These are phyloP conservation scores for Claviceps africana DNA, from an alignment of 2,329 filamentous ascomycete genomes.

Conservation along the genomic window DNA sequence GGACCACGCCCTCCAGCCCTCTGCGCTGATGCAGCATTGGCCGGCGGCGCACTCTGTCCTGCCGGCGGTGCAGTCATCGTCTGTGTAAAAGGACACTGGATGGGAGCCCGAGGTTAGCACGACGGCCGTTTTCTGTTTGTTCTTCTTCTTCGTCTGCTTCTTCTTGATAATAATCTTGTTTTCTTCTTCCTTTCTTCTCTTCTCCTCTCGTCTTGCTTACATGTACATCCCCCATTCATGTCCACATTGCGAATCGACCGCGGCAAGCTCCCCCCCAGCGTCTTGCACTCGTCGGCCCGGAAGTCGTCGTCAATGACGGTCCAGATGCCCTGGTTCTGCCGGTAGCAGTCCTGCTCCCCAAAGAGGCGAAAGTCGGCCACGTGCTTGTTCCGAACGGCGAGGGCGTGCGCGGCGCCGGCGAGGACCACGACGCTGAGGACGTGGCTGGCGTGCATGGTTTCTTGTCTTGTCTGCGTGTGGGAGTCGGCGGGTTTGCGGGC, in stretches of 20 bases:
- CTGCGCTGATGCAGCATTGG: neutral
- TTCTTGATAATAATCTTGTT: too few species aligned
- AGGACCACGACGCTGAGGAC: constrained; percentile 7
- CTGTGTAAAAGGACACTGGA: constrained; percentile 8
- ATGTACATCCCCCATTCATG: constrained; percentile 9
- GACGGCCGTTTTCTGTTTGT: neutral
- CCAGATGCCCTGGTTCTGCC: constrained; percentile 13
- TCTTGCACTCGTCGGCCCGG: constrained; percentile 8
- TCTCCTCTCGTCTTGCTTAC: constrained; percentile 3
- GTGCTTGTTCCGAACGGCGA: constrained; percentile 10
- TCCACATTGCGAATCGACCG: constrained; percentile 8
- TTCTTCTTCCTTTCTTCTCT: neutral
- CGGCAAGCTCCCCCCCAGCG: constrained; percentile 5
- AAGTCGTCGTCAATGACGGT: constrained; percentile 14
- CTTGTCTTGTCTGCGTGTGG: too few species aligned
- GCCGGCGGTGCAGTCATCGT: constrained; percentile 3
- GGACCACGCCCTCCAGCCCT: constrained; percentile 3
- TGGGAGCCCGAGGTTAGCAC: neutral
- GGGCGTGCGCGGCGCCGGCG: constrained; percentile 5
- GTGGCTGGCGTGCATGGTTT: constrained; percentile 8
- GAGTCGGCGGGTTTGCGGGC: too few species aligned
- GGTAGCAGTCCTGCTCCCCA: constrained; percentile 9
- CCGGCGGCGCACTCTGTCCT: neutral
- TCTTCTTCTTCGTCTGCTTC: too few species aligned
- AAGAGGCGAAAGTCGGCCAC: constrained; percentile 15